phyloP scores from a whole-genome alignment of 768 basidiomycete genomes.

The Lentinula aciculospora region DNA sequence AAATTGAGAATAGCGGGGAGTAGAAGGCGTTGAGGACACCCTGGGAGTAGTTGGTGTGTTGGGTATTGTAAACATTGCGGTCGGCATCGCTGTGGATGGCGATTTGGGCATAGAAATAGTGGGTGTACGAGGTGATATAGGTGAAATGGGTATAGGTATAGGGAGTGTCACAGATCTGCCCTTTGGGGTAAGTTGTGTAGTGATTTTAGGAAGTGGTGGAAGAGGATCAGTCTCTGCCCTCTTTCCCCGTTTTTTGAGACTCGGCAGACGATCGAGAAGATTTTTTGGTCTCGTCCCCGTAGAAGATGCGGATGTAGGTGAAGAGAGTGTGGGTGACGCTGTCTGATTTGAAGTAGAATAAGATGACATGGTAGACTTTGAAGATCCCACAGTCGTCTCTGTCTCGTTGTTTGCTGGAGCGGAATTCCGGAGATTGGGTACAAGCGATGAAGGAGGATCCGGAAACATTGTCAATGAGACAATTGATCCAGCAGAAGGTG shows the following conservation, averaged over 20 bases:
- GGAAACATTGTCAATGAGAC: conserved; percentile 5
- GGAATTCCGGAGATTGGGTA: not conserved
- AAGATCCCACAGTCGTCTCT: not conserved
- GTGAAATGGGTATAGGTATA: not conserved
- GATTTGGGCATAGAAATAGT: not conserved
- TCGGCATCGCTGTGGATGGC: not conserved
- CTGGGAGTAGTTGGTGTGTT: not conserved
- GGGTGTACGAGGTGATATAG: not conserved
- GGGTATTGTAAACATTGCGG: not conserved
- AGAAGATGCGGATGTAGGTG: not conserved
- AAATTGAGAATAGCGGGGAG: not conserved
- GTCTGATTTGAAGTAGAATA: not conserved
- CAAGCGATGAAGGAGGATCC: not conserved
- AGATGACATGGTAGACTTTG: not conserved
- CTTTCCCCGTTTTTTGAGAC: not conserved
- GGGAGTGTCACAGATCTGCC: not conserved
- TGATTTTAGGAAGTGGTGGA: not conserved
- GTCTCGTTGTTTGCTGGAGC: not conserved
- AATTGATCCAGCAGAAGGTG: not conserved
- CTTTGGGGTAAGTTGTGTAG: not conserved
- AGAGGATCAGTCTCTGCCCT: not conserved
- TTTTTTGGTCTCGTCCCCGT: not conserved
- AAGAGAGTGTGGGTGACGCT: not conserved
- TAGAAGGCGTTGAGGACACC: not conserved
- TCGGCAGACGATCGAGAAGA: not conserved